These are phyloP conservation scores for Diutina rugosa DNA, from an alignment of 1,139 yeast species.

Conservation along the genomic window DNA sequence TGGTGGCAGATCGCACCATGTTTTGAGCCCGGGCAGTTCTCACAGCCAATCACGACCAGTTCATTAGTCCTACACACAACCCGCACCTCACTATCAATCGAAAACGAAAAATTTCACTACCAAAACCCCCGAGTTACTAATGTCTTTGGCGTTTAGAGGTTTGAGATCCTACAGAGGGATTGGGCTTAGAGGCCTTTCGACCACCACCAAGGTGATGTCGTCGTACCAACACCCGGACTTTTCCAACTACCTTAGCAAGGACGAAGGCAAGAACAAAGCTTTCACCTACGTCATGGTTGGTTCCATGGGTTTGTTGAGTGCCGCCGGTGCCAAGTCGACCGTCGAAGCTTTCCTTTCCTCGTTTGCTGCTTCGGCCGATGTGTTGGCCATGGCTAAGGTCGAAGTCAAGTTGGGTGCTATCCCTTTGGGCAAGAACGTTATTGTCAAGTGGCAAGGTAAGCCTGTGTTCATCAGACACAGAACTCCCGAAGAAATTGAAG, in stretches of 20 bases:
- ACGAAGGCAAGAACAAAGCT: conserved; percentile 66
- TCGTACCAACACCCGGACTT: conserved; percentile 92
- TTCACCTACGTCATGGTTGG: conserved; percentile 97
- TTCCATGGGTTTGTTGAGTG: conserved; percentile 82
- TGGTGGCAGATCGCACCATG: not conserved
- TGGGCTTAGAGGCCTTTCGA: conserved; percentile 21
- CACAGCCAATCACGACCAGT: not conserved
- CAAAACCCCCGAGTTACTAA: conserved; percentile 4
- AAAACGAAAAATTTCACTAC: not conserved
- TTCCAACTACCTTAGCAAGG: conserved; percentile 68
- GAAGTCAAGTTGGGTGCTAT: conserved; percentile 91
- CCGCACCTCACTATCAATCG: not conserved
- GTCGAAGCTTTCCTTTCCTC: conserved; percentile 90
- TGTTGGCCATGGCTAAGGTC: conserved; percentile 97
- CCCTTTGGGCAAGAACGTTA: conserved; percentile 96
- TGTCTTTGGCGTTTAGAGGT: not conserved
- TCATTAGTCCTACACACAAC: not conserved
- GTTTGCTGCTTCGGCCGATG: conserved; percentile 98
- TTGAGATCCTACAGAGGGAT: not conserved
- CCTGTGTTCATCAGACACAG: conserved; percentile 99
- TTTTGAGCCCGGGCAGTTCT: not conserved
- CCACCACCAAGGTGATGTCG: conserved; percentile 44
- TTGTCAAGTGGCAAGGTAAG: conserved; percentile 99
- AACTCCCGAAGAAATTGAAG: conserved; percentile 84
- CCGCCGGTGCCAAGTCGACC: conserved; percentile 97